Evolutionary conservation across 2,329 filamentous ascomycete species (phyloP), one percentile per base, ranked within the genome.

Genomic region (Cryphonectria japonica): DNA sequence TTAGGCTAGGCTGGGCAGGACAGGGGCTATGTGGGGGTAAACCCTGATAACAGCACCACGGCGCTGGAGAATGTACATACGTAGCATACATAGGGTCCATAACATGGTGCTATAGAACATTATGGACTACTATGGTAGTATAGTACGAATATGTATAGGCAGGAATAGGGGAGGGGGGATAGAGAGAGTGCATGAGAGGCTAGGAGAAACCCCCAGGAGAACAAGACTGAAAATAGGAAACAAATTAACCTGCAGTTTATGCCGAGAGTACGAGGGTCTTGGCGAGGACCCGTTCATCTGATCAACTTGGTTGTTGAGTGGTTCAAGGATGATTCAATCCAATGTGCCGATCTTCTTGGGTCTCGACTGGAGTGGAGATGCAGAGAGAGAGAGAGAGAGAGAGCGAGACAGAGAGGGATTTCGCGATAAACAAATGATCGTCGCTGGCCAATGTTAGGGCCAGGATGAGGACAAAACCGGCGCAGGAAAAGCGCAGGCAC

Each of bases 231-330:
- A 50, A 50, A 50, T 50, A 50, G 46, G 46, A 57, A 59, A 59
- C 26, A 19, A 32, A 19, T 32, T 13, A 59, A 59, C 2, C 13
- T 32, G 29, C 14, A 59, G 29, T 59, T 32, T 8, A 32, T 32
- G 54, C 54, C 54, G 54, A 59, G 54, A 19, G 26, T 34, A 29
- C 11, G 54, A 13, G 54, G 54, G 54, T 34, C 54, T 59, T 32
- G 54, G 54, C 54, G 54, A 59, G 54, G 26, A 59, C 54, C 54
- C 54, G 54, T 59, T 59, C 54, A 59, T 59, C 54, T 59, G 54
- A 59, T 59, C 54, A 59, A 26, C 11, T 29, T 32, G 54, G 46
- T 22, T 50, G 46, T 19, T 50, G 46, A 6, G 8, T 50, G 46
- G 26, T 59, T 59, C 54, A 16, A 19, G 26, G 29, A 59, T 32